phyloP scores from a whole-genome alignment of 2,329 filamentous ascomycete genomes.

The Drechslerella dactyloides region DNA sequence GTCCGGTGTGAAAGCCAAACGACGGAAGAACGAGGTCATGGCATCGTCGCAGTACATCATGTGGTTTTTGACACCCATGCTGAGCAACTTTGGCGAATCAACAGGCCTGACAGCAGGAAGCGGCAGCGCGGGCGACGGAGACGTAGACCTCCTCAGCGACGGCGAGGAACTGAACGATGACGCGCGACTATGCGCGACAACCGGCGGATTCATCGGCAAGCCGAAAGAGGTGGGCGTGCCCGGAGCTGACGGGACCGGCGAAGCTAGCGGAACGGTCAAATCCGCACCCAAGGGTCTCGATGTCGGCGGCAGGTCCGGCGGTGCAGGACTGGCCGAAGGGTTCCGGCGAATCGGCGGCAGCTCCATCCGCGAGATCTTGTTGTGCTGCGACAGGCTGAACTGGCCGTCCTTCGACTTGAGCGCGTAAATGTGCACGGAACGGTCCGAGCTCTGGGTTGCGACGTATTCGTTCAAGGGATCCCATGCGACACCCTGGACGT shows the following conservation, averaged over 20 bases:
- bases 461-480: constrained; percentile 98
- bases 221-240: constrained; percentile 89
- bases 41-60: constrained; percentile 96
- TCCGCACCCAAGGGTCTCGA: constrained; percentile 63
- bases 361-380: constrained; percentile 88
- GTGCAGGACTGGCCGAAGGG: constrained; percentile 88
- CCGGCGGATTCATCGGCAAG: constrained; percentile 94
- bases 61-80: constrained; percentile 76
- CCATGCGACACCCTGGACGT: constrained; percentile 98
- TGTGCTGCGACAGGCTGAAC: constrained; percentile 79
- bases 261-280: constrained; percentile 69
- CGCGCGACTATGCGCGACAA: constrained; percentile 87
- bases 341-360: constrained; percentile 82
- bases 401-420: constrained; percentile 96
- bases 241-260: constrained; percentile 86
- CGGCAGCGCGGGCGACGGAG: constrained; percentile 90
- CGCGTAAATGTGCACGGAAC: constrained; percentile 96
- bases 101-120: constrained; percentile 94
- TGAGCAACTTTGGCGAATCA: constrained; percentile 81
- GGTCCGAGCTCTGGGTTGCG: constrained; percentile 95
- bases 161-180: constrained; percentile 85
- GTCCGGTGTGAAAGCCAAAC: constrained; percentile 92
- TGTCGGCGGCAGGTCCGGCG: constrained; percentile 75
- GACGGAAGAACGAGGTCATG: constrained; percentile 92
- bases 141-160: constrained; percentile 83